Percentiles rank a stretch among this genome's conserved stretches.
phyloP scores from a whole-genome alignment of 2,329 filamentous ascomycete species.

The Nannizziopsis barbatae region DNA sequence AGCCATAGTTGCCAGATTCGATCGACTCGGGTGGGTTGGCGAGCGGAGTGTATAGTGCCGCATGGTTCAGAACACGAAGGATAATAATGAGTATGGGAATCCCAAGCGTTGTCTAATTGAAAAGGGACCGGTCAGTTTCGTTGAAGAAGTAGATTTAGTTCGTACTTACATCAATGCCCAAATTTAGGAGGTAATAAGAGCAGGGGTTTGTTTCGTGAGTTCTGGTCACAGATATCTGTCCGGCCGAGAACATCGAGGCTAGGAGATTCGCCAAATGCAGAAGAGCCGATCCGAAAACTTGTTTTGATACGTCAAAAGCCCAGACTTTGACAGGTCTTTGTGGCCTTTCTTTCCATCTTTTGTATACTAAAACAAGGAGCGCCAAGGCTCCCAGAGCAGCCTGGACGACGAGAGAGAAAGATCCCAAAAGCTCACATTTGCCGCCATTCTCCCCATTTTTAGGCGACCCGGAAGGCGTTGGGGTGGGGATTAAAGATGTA shows the following conservation, averaged over 20 bases:
- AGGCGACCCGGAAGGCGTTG: slow-evolving; percentile 14
- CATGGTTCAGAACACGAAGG: slow-evolving; percentile 62
- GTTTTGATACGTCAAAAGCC: slow-evolving; percentile 96
- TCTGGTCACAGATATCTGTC: slow-evolving; percentile 49
- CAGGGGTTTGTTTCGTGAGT: slow-evolving; percentile 76
- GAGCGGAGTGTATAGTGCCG: slow-evolving; percentile 63
- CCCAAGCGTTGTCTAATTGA: slow-evolving; percentile 71
- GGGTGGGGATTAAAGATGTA: slow-evolving; percentile 4
- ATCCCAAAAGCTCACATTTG: slow-evolving; percentile 77
- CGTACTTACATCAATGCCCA: slow-evolving; percentile 80
- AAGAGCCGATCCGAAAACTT: slow-evolving; percentile 85
- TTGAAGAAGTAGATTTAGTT: not conserved
- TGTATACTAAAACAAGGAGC: slow-evolving; percentile 76
- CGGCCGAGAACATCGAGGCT: slow-evolving; percentile 92
- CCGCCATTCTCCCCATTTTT: slow-evolving; percentile 44
- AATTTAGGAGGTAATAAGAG: slow-evolving; percentile 87
- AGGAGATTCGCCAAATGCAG: slow-evolving; percentile 87
- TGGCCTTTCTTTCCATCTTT: slow-evolving; percentile 82
- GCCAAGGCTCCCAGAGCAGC: slow-evolving; percentile 73
- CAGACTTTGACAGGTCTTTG: slow-evolving; percentile 91
- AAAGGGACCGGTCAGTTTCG: slow-evolving; percentile 8
- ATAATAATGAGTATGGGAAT: slow-evolving; percentile 90
- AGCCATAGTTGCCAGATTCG: slow-evolving; percentile 82
- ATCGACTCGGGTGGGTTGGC: slow-evolving; percentile 79
- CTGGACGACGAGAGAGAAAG: slow-evolving; percentile 86